Conservation (phyloP, 257 asterid species). For the Gentiana straminea region DNA sequence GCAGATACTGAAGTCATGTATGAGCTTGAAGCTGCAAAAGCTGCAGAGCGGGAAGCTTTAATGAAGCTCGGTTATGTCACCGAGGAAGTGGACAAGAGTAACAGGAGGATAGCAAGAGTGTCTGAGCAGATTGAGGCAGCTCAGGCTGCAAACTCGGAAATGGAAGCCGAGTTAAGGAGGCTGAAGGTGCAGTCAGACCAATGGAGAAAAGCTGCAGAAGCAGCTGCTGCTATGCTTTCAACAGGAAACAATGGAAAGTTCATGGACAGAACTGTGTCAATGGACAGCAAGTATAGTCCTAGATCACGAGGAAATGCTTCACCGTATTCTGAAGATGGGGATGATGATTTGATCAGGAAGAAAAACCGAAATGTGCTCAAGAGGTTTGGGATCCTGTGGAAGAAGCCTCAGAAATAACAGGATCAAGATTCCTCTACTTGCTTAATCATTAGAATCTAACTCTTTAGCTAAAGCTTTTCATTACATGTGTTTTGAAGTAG, state of each 20-base stretch:
- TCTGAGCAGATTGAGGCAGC: slow-evolving; percentile 65
- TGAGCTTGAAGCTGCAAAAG: slow-evolving; percentile 37
- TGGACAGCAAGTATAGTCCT: slow-evolving; percentile 64
- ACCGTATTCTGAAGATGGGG: slow-evolving; percentile 58
- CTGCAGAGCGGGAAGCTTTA: slow-evolving; percentile 54
- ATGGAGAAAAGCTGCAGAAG: slow-evolving; percentile 99
- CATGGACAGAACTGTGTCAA: slow-evolving; percentile 66
- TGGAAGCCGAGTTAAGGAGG: slow-evolving; percentile 73
- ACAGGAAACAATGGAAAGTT: slow-evolving; percentile 58
- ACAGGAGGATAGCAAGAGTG: slow-evolving; percentile 31
- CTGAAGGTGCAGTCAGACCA: slow-evolving; percentile 86
- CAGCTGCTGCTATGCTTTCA: slow-evolving; percentile 79
- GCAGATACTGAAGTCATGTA: background rate
- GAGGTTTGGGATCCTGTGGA: slow-evolving; percentile 75
- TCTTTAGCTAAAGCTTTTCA: no score
- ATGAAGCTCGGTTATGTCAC: slow-evolving; percentile 41
- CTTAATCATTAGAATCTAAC: no score
- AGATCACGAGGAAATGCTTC: slow-evolving; percentile 33
- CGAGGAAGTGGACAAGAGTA: slow-evolving; percentile 61
- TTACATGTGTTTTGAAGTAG: no score
- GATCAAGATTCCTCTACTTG: no score
- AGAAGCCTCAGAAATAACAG: slow-evolving; percentile 64
- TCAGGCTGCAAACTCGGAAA: slow-evolving; percentile 55
- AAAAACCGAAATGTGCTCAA: slow-evolving; percentile 71
- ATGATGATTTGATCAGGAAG: slow-evolving; percentile 64